phyloP scores from a whole-genome alignment of 78 protist genomes.

The Paratrimastix pyriformis region DNA sequence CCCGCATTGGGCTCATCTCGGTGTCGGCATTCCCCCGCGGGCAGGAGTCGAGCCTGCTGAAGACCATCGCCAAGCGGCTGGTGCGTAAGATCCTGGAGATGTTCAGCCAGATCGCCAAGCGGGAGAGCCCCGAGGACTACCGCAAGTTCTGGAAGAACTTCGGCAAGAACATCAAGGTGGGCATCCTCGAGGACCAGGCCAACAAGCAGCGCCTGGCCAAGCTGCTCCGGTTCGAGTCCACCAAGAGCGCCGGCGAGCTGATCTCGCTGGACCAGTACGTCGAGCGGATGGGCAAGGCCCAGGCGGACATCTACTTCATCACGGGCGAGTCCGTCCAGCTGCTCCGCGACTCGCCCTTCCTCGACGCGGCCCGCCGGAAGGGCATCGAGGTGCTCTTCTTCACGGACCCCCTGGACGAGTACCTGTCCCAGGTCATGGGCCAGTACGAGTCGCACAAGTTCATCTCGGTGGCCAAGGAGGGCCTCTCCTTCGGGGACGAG shows the following conservation, averaged over 20 bases:
- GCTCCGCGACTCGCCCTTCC: not conserved
- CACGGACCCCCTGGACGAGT: not conserved
- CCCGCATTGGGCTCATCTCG: too few relatives aligned
- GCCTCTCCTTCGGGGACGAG: slow-evolving; percentile 78
- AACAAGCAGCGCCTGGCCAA: slow-evolving; percentile 73
- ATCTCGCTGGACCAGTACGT: slow-evolving; percentile 65
- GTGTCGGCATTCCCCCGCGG: too few relatives aligned
- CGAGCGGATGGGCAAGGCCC: slow-evolving; percentile 63
- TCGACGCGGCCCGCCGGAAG: not conserved
- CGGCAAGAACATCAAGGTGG: slow-evolving; percentile 83
- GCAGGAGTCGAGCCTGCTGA: slow-evolving; percentile 29
- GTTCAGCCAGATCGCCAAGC: slow-evolving; percentile 58
- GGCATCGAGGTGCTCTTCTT: not conserved
- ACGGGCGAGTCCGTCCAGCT: slow-evolving; percentile 35
- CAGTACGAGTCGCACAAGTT: slow-evolving; percentile 73
- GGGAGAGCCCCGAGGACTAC: slow-evolving; percentile 44
- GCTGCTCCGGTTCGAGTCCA: slow-evolving; percentile 72
- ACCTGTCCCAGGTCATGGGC: not conserved
- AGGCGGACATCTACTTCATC: slow-evolving; percentile 65
- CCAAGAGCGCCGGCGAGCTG: slow-evolving; percentile 1
- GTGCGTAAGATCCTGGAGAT: slow-evolving; percentile 74
- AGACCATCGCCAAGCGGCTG: slow-evolving; percentile 74
- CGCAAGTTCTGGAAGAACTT: slow-evolving; percentile 68
- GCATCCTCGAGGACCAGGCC: slow-evolving; percentile 83
- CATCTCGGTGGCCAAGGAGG: slow-evolving; percentile 96